phyloP scores from a whole-genome alignment of 305 asterid species.

The Solanum chacoense region DNA sequence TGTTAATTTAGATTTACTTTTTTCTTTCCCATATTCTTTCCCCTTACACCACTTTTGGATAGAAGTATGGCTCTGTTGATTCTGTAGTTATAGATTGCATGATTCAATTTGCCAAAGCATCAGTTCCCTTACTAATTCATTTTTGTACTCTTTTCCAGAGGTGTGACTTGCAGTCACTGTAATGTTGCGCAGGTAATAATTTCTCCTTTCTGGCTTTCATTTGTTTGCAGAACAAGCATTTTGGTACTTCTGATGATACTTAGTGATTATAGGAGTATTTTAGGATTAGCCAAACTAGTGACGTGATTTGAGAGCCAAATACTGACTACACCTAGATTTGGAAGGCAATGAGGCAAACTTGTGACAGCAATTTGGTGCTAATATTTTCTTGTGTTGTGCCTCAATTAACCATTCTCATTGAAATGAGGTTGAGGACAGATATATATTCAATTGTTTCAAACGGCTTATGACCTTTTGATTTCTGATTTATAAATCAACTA shows the following conservation, averaged over 20 bases:
- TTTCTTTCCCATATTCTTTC: not conserved
- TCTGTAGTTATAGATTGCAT: not conserved
- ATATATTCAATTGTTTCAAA: not conserved
- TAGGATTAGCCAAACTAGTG: not conserved
- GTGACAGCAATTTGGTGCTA: not conserved
- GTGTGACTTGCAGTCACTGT: conserved; percentile 70
- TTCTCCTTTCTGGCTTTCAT: not conserved
- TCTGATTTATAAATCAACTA: not conserved
- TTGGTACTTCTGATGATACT: not conserved
- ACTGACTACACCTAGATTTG: not conserved
- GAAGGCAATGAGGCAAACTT: not conserved
- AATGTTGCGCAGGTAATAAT: conserved; percentile 58
- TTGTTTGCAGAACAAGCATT: not conserved
- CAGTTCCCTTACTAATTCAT: conserved; percentile 11
- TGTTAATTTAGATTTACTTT: not conserved
- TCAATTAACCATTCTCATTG: not conserved
- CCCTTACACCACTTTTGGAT: not conserved
- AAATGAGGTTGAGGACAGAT: not conserved
- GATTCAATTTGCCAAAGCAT: not conserved
- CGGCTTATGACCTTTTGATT: not conserved
- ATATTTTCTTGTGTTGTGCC: not conserved
- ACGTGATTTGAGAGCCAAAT: not conserved
- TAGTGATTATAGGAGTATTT: not conserved
- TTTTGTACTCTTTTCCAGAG: conserved; percentile 41
- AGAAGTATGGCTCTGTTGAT: not conserved